These are phyloP conservation scores for Nannizziopsis arthrosporioides DNA, from an alignment of 2,329 filamentous ascomycete genomes.

Conservation along the genomic window DNA sequence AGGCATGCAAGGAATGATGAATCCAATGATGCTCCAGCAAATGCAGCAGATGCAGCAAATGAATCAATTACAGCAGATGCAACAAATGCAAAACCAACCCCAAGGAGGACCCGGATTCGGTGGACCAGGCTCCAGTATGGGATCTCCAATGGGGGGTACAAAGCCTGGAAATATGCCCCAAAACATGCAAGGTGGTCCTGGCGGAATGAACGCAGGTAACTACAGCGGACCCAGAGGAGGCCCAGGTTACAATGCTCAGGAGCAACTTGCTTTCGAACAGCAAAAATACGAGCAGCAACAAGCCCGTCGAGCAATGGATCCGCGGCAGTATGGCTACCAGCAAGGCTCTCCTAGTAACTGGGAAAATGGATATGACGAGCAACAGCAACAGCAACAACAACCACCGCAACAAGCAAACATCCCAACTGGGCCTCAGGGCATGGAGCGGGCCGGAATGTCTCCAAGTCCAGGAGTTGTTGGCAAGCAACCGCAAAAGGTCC, in stretches of 20 bases:
- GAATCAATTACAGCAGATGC: conserved; percentile 50
- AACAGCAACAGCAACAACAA: conserved; percentile 39
- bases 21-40: conserved; percentile 64
- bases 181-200: conserved; percentile 22
- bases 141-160: conserved; percentile 22
- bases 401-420: conserved; percentile 51
- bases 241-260: conserved; percentile 54
- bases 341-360: conserved; percentile 66
- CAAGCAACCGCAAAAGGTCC: conserved; percentile 32
- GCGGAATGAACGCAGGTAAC: conserved; percentile 36
- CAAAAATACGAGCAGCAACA: conserved; percentile 66
- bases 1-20: conserved; percentile 46
- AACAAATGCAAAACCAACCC: conserved; percentile 35
- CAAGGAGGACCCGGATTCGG: conserved; percentile 26
- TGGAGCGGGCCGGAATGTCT: conserved; percentile 31
- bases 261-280: conserved; percentile 65
- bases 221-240: conserved; percentile 36
- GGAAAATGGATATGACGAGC: conserved; percentile 98
- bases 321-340: conserved; percentile 34
- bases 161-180: conserved; percentile 17
- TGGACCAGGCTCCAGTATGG: conserved; percentile 29
- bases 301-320: conserved; percentile 41
- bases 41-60: conserved; percentile 57
- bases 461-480: conserved; percentile 28
- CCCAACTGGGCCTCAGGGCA: conserved; percentile 40